A percentile compares a stretch with the other conserved stretches of the same genome.
phyloP scores from a whole-genome alignment of 441 rosid genomes.

The Hypseocharis bilobata region DNA sequence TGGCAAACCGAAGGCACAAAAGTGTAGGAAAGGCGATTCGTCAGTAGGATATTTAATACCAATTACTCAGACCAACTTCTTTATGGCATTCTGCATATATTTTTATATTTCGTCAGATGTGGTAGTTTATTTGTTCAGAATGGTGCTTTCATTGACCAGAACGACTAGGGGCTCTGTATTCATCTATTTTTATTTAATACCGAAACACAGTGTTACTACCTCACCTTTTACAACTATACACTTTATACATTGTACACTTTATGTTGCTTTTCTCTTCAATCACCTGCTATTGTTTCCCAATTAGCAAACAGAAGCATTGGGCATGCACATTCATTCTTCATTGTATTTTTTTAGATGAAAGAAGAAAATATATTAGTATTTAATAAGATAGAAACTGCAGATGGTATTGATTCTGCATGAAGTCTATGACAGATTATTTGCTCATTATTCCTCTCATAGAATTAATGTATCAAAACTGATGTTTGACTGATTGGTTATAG shows the following conservation, averaged over 20 bases:
- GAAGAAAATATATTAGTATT: no score
- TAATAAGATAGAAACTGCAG: not conserved
- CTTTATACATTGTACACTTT: not conserved
- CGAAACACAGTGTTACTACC: not conserved
- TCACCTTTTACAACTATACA: not conserved
- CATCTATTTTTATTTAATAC: not conserved
- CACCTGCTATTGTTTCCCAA: no score
- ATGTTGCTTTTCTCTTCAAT: no score
- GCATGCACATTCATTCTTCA: no score
- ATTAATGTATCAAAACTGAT: not conserved
- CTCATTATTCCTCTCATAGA: not conserved
- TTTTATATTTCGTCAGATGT: not conserved
- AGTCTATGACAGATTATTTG: no score
- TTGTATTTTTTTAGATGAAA: no score
- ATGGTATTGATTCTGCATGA: not conserved
- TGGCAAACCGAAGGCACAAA: not conserved
- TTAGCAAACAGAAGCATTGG: no score
- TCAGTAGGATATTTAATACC: no score
- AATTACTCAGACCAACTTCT: not conserved
- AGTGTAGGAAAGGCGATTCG: not conserved
- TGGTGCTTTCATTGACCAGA: not conserved
- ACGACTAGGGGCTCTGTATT: not conserved
- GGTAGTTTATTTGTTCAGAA: not conserved
- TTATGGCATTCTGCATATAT: not conserved
- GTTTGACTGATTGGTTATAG: not conserved